These are phyloP conservation scores for Wallacemonas sp. DNA, from an alignment of 208 protist species.

Conservation along the genomic window DNA sequence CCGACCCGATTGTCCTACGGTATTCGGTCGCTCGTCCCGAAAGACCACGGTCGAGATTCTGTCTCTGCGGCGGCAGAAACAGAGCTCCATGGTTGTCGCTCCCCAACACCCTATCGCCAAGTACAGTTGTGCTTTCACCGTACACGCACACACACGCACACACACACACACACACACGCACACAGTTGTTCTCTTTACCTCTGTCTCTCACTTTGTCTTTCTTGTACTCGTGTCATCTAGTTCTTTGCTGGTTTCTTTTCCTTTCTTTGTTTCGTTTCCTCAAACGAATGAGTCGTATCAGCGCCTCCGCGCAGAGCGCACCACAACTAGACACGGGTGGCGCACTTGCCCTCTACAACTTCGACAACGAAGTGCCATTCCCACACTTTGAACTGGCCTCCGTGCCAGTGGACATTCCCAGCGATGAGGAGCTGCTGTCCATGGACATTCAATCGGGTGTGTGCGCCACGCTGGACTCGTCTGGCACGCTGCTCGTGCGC, in stretches of 20 bases:
- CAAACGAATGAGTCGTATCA: background rate
- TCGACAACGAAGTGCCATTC: constrained; percentile 4
- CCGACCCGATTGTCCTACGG: too few relatives aligned
- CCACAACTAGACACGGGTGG: background rate
- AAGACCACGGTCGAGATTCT: too few relatives aligned
- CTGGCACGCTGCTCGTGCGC: constrained; percentile 46
- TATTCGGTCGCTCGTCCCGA: too few relatives aligned
- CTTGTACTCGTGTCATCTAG: too few relatives aligned
- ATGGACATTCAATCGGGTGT: constrained; percentile 70
- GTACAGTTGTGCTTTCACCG: too few relatives aligned
- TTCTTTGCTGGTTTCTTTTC: background rate
- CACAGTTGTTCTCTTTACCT: too few relatives aligned
- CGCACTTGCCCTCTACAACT: background rate
- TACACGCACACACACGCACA: too few relatives aligned
- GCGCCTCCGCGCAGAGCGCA: background rate
- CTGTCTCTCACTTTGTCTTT: background rate
- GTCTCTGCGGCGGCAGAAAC: too few relatives aligned
- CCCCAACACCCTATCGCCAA: too few relatives aligned
- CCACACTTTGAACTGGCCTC: constrained; percentile 43
- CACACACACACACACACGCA: too few relatives aligned
- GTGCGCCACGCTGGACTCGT: constrained; percentile 46
- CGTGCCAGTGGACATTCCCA: constrained; percentile 25
- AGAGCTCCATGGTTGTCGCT: too few relatives aligned
- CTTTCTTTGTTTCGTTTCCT: constrained; percentile 2
- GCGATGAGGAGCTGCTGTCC: constrained; percentile 34